These are phyloP conservation scores for Kodamaea neixiangensis DNA, from an alignment of 805 yeast genomes.

Conservation along the genomic window DNA sequence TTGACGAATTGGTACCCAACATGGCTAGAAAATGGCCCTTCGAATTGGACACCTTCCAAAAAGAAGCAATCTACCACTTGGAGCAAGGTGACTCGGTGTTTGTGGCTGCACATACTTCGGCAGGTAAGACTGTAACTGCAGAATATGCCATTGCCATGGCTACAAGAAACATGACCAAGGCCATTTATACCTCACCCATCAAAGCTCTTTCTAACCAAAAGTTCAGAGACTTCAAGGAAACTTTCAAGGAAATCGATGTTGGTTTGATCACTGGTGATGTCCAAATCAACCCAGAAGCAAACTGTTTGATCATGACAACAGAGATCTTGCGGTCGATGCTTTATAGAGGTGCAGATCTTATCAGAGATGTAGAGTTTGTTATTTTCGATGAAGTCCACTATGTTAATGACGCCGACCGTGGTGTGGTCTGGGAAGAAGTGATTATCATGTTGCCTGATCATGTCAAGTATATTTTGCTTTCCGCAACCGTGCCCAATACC, in stretches of 20 bases:
- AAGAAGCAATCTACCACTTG: constrained; percentile 93
- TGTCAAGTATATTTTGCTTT: constrained; percentile 83
- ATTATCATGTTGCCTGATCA: constrained; percentile 97
- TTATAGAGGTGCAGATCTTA: constrained; percentile 93
- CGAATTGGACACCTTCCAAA: constrained; percentile 91
- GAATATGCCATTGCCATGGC: constrained; percentile 99
- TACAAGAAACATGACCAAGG: constrained; percentile 90
- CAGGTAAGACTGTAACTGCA: constrained; percentile 98
- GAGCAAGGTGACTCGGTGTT: constrained; percentile 99
- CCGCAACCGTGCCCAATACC: constrained; percentile 99
- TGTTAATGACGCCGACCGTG: constrained; percentile 94
- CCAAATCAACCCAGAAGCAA: constrained; percentile 94
- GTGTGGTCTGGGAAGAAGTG: constrained; percentile 99
- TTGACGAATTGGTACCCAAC: constrained; percentile 83
- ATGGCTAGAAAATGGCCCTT: constrained; percentile 96
- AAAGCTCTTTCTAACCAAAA: constrained; percentile 89
- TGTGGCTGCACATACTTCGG: constrained; percentile 98
- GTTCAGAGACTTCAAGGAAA: constrained; percentile 81
- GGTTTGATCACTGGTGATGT: constrained; percentile 98
- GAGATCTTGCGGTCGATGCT: constrained; percentile 95
- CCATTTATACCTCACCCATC: constrained; percentile 94
- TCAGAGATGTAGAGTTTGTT: constrained; percentile 96
- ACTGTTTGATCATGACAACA: constrained; percentile 96
- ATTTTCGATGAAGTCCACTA: constrained; percentile 98
- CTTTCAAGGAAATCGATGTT: constrained; percentile 79